Base-by-base conservation (phyloP, 768 basidiomycete species). In the Tricholomella constricta region DNA sequence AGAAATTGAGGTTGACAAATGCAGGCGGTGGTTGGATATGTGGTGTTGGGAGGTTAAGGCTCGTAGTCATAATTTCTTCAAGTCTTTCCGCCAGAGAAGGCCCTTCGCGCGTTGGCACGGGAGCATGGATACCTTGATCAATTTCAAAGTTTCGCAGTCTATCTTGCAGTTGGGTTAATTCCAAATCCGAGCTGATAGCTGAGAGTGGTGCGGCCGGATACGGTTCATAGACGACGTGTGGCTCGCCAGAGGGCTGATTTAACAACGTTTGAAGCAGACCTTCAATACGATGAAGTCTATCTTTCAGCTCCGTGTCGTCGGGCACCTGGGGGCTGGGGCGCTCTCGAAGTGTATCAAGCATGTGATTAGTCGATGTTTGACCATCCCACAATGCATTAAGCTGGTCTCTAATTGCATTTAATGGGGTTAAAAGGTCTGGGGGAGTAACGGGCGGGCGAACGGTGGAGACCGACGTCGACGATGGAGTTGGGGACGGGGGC, bases 331-430 rank as follows among this genome's bases (percentile, higher is more conserved):
- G 70, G n/a, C 65, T 57, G 40, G 75, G 68, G 17, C 79, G 76
- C 26, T 78, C 74, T 17, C 81, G 78, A 48, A 94, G 71, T 22
- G 85, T 80, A 51, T 88, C 82, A 31, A 94, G 67, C 54, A 83
- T 70, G 26, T 79, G 76, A 46, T 84, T 83, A 6, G 86, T 80
- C 0, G 78, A 71, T 0, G 67, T 61, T 66, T 95, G 91, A 5
- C 79, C 82, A 43, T 88, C 77, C 67, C 81, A 75, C 19, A 96
- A 66, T 8, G 78, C 80, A 9, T 74, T 72, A 6, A 85, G 74
- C 58, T 86, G 82, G 6, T 82, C 79, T 38, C 83, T 76, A 38
- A 94, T 74, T 11, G 73, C 77, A 14, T 79, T 72, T 40, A 94
- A 60, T 25, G 85, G 73, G 4, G 78, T 77, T 14, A 78, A 75